Conservation (phyloP, 2,329 filamentous ascomycete genomes). For the Akanthomyces muscarius region DNA sequence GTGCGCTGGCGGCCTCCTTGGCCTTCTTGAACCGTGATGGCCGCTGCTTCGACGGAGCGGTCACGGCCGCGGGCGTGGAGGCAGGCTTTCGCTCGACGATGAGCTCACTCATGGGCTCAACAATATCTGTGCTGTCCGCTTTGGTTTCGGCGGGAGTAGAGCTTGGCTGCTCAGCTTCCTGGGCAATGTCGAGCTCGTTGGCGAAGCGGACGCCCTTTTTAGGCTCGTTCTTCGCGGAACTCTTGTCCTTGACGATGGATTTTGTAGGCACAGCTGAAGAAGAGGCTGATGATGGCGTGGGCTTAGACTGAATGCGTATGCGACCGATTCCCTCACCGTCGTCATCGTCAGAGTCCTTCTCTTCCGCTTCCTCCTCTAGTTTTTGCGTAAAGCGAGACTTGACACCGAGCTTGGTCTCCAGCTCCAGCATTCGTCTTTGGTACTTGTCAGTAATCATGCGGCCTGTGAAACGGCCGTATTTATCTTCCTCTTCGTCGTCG, state of each 20-base stretch:
- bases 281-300: conserved; percentile 23
- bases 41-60: conserved; percentile 29
- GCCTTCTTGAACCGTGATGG: conserved; percentile 52
- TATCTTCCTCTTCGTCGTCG: conserved; percentile 67
- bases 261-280: conserved; percentile 25
- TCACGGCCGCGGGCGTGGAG: conserved; percentile 18
- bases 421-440: conserved; percentile 74
- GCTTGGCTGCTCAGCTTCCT: conserved; percentile 27
- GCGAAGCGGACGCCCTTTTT: conserved; percentile 83
- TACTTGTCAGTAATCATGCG: conserved; percentile 70
- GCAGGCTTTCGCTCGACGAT: conserved; percentile 45
- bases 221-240: conserved; percentile 21
- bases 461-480: conserved; percentile 68
- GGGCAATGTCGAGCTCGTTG: conserved; percentile 65
- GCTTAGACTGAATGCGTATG: conserved; percentile 37
- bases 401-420: conserved; percentile 72
- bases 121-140: conserved; percentile 29
- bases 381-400: conserved; percentile 45
- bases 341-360: conserved; percentile 35
- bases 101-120: conserved; percentile 48
- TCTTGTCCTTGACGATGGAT: conserved; percentile 32
- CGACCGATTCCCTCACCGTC: conserved; percentile 54
- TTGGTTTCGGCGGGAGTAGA: conserved; percentile 19
- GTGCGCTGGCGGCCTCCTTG: conserved; percentile 8
- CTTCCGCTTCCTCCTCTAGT: conserved; percentile 49